These are phyloP conservation scores for Panus rudis DNA, from an alignment of 768 basidiomycete genomes.

Conservation along the genomic window DNA sequence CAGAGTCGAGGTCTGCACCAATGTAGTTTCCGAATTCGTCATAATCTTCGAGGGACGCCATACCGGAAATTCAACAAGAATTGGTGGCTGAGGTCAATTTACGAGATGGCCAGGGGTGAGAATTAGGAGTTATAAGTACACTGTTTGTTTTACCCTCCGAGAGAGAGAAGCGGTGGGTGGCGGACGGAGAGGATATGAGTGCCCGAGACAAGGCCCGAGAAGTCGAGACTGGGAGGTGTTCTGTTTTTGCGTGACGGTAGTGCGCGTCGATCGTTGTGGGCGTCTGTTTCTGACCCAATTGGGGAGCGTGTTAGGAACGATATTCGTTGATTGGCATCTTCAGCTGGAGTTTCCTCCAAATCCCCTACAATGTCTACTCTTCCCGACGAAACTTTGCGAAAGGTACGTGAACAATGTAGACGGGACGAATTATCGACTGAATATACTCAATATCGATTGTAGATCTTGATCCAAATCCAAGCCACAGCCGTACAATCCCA, in stretches of 20 bases:
- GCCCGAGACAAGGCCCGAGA: background rate
- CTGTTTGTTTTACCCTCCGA: background rate
- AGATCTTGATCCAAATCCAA: slow-evolving; percentile 93
- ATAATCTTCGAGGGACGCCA: slow-evolving; percentile 69
- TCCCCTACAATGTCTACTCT: slow-evolving; percentile 23
- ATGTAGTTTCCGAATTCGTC: slow-evolving; percentile 98
- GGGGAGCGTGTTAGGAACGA: background rate
- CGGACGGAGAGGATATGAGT: background rate
- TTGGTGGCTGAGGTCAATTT: background rate
- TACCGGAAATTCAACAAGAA: slow-evolving; percentile 13
- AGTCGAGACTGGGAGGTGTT: background rate
- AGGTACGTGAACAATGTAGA: slow-evolving; percentile 35
- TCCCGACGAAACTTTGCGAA: slow-evolving; percentile 73
- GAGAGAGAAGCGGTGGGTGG: background rate
- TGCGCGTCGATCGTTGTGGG: background rate
- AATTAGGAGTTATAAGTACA: background rate
- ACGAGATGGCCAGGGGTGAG: background rate
- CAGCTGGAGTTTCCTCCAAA: background rate
- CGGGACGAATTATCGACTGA: background rate
- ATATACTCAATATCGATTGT: slow-evolving; percentile 4
- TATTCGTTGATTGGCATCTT: background rate
- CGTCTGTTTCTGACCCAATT: background rate
- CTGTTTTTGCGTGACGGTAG: background rate
- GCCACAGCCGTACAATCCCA: slow-evolving; percentile 85
- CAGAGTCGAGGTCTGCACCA: slow-evolving; percentile 89